phyloP scores from a whole-genome alignment of 768 basidiomycete genomes.

The Tricholoma bakamatsutake region DNA sequence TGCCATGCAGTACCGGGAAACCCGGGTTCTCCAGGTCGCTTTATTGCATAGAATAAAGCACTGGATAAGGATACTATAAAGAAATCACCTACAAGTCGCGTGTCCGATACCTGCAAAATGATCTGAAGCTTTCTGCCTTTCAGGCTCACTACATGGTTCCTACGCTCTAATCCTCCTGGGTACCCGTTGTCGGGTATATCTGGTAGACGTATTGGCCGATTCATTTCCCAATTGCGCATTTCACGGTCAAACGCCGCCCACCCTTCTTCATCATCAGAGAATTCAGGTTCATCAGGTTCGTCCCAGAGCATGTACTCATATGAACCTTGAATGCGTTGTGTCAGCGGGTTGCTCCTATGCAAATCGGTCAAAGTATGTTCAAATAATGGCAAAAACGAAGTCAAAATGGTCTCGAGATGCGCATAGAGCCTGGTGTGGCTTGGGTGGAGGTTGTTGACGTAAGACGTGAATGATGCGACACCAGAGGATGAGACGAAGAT shows the following conservation, averaged over 20 bases:
- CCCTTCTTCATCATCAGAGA: slow-evolving; percentile 44
- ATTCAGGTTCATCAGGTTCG: slow-evolving; percentile 42
- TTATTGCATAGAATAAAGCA: not conserved
- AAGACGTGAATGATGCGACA: slow-evolving; percentile 31
- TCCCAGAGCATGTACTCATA: slow-evolving; percentile 40
- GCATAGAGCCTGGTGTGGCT: slow-evolving; percentile 23
- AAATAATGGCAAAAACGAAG: slow-evolving; percentile 39
- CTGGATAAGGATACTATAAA: slow-evolving; percentile 2
- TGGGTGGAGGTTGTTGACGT: slow-evolving; percentile 51
- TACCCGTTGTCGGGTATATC: slow-evolving; percentile 41
- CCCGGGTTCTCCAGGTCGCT: slow-evolving; percentile 27
- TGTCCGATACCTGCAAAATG: slow-evolving; percentile 35
- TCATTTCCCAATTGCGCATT: slow-evolving; percentile 36
- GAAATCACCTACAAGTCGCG: slow-evolving; percentile 31
- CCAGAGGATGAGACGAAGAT: slow-evolving; percentile 29
- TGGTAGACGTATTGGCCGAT: slow-evolving; percentile 39
- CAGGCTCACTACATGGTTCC: slow-evolving; percentile 33
- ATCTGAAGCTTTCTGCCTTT: slow-evolving; percentile 35
- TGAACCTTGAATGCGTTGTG: slow-evolving; percentile 35
- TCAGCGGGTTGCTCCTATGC: slow-evolving; percentile 40
- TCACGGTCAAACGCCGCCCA: slow-evolving; percentile 38
- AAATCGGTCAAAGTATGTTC: slow-evolving; percentile 48
- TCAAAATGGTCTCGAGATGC: slow-evolving; percentile 28
- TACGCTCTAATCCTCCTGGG: slow-evolving; percentile 36
- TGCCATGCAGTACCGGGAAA: slow-evolving; percentile 38